phyloP scores from a whole-genome alignment of 2,329 filamentous ascomycete species.

The Zarea fungicola region DNA sequence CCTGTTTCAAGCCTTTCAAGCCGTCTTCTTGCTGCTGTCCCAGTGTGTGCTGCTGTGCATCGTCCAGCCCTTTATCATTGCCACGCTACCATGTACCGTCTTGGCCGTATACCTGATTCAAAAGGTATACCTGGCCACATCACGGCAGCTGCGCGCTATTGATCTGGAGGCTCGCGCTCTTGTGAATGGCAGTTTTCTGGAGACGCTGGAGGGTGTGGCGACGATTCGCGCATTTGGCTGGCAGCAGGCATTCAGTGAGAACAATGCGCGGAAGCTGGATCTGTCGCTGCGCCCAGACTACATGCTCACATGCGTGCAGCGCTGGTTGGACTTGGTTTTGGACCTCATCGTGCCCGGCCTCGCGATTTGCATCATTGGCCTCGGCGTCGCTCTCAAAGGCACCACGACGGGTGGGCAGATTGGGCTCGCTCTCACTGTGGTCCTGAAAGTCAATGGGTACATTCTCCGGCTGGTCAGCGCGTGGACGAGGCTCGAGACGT shows the following conservation, averaged over 20 bases:
- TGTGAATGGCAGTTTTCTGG: conserved; percentile 2
- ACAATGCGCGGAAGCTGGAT: conserved; percentile 1
- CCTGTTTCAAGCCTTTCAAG: conserved; percentile 9
- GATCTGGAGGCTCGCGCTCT: conserved; percentile 5
- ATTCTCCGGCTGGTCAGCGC: conserved; percentile 19
- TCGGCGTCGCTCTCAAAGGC: conserved; percentile 1
- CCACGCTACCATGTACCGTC: conserved; percentile 7
- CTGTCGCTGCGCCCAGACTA: conserved; percentile 17
- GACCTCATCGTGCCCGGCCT: conserved; percentile 32
- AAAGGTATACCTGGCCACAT: conserved; percentile 17
- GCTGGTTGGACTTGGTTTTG: conserved; percentile 39
- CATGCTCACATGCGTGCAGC: conserved; percentile 37
- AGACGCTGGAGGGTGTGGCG: conserved; percentile 8
- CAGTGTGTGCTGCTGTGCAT: conserved; percentile 11
- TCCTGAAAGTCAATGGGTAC: too few relatives aligned
- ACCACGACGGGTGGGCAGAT: not conserved
- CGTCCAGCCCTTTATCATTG: conserved; percentile 7
- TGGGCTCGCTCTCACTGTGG: not conserved
- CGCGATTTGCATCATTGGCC: not conserved
- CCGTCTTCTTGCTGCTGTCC: conserved; percentile 9
- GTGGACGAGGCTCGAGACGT: conserved; percentile 24
- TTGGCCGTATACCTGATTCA: conserved; percentile 13
- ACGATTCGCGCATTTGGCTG: conserved; percentile 12
- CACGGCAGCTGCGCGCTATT: conserved; percentile 12
- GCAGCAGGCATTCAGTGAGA: not conserved